Base-by-base conservation (phyloP, 371 early-diverging fungal species). In the Circinella umbellata region DNA sequence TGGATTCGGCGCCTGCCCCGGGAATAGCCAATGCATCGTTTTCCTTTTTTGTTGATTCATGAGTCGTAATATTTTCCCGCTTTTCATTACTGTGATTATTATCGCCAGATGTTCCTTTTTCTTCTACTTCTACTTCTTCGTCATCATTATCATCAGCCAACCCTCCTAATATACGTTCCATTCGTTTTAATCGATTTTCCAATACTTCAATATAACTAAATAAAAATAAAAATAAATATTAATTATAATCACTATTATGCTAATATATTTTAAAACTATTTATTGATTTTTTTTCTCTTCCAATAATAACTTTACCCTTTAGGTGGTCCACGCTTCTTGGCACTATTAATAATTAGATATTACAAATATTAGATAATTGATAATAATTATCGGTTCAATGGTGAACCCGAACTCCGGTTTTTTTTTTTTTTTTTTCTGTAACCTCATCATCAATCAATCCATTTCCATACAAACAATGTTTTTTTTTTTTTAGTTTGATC, bases 151-250 rank as follows among this genome's bases (percentile, higher is more conserved):
- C 64, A 15, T 78, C 81, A 61, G 61, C 80, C 74, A 76, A 73
- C 4, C 82, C 84, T 4, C 86, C 83, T 4, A 91, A 76, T 36
- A 91, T 77, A 27, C 76, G 76, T 71, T 91, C 91, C 89, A 91
- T 88, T 27, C 89, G 83, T 66, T 89, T 87, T 13, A 91, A 71
- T 63, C 91, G 74, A 63, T 84, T 88, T 70, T 91, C 91, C 15
- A 91, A 69, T 0, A 87, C 85, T 73, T 91, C 90, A 71, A 90
- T 89, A 62, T 91, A 91, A 13, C 78, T 78, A 64, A 18, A 54
- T 37, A 17, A 42, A 20, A 34, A 62, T 34, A 61, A 47, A 51
- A 51, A 42, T 9, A 9, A 11, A 6, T 9, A 9, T 9, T 42
- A 42, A 42, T 42, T 42, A 42, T 42, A 39, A 10, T 39, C 10